Evolutionary conservation across 768 basidiomycete species (phyloP).

Genomic region (Obba rivulosa): DNA sequence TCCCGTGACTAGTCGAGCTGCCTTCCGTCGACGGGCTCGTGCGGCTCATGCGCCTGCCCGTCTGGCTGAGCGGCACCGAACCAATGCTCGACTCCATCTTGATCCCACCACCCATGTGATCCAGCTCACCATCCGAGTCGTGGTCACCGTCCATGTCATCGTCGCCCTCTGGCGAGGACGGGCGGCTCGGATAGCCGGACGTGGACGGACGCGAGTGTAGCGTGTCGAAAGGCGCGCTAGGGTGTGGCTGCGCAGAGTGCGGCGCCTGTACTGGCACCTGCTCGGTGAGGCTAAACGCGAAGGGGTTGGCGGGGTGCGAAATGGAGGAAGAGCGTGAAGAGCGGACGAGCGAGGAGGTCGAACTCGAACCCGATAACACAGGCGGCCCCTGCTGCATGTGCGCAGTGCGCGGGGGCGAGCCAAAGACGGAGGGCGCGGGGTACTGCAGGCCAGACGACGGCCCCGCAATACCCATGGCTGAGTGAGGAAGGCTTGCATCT

Average conservation of each 20-base stretch:
- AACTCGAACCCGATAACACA: conserved; percentile 9
- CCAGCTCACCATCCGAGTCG: conserved; percentile 23
- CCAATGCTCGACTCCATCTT: conserved; percentile 8
- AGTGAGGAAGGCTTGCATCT: conserved; percentile 8
- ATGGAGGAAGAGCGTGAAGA: conserved; percentile 28
- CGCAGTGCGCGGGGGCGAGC: conserved; percentile 19
- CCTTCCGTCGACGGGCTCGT: conserved; percentile 23
- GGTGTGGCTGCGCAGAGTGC: too few species aligned
- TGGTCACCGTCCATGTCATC: conserved; percentile 26
- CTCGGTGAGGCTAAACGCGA: conserved; percentile 21
- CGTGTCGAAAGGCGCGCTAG: conserved; percentile 14
- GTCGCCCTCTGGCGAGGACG: conserved; percentile 29
- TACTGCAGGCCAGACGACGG: conserved; percentile 11
- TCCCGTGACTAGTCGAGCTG: conserved; percentile 29
- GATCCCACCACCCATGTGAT: conserved; percentile 3
- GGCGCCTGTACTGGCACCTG: too few species aligned
- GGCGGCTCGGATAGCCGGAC: conserved; percentile 17
- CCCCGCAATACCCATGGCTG: conserved; percentile 8
- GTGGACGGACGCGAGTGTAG: conserved; percentile 24
- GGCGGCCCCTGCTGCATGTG: conserved; percentile 18
- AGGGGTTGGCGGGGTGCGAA: conserved; percentile 24
- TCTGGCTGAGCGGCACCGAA: conserved; percentile 21
- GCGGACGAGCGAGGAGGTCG: conserved; percentile 17
- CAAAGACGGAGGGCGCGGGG: conserved; percentile 5
- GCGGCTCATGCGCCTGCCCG: conserved; percentile 20